Evolutionary conservation across 306 rosid genomes (phyloP).

Genomic region (Begonia peltatifolia): DNA sequence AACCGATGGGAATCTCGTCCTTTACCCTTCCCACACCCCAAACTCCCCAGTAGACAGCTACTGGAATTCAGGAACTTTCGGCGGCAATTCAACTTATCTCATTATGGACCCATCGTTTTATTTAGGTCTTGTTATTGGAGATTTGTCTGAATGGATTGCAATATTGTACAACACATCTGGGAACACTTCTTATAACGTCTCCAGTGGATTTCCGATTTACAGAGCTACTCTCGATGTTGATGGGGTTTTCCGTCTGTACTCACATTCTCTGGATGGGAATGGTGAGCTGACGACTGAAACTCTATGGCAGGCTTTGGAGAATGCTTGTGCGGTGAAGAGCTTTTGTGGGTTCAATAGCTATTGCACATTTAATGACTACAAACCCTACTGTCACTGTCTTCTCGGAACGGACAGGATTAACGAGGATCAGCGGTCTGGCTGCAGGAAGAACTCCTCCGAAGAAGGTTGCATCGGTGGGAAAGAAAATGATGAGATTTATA

Average conservation of each 20-base stretch:
- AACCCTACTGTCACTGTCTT: constrained; percentile 1
- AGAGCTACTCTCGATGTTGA: constrained; percentile 7
- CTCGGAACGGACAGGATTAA: constrained; percentile 4
- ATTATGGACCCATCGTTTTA: too few species aligned
- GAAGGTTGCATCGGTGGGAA: background rate
- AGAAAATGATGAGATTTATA: background rate
- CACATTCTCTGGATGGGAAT: background rate
- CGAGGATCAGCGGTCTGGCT: background rate
- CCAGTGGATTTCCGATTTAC: background rate
- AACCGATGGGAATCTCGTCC: constrained; percentile 8
- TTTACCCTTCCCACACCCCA: background rate
- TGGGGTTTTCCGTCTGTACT: constrained; percentile 9
- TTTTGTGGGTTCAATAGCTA: constrained; percentile 14
- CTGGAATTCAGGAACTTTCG: background rate
- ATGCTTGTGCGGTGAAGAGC: background rate
- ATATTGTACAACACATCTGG: too few species aligned
- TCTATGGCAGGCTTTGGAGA: background rate
- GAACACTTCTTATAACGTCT: too few species aligned
- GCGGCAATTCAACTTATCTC: background rate
- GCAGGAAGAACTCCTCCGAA: background rate
- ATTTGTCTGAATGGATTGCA: too few species aligned
- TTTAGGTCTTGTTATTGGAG: too few species aligned
- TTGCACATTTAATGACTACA: background rate
- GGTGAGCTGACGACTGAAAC: background rate
- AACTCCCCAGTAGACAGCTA: background rate